Evolutionary conservation across 805 yeast species (phyloP).

Genomic region (Myxozyma monticola): DNA sequence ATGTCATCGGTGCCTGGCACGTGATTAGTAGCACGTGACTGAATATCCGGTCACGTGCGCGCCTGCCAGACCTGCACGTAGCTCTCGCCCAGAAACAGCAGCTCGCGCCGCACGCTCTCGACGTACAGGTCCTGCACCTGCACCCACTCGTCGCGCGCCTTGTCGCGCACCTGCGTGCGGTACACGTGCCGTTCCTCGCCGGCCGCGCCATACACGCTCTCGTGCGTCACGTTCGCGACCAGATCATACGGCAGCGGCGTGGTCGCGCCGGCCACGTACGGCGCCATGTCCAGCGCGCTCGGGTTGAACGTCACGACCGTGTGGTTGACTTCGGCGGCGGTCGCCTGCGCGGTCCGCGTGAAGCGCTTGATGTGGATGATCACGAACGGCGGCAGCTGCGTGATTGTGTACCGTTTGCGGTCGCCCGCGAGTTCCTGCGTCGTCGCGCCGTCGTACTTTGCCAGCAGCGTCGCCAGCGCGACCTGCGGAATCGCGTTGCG

Average conservation of each 20-base stretch:
- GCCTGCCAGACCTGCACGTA: conserved; percentile 70
- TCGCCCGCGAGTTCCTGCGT: conserved; percentile 41
- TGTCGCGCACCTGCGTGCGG: conserved; percentile 52
- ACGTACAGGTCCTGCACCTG: conserved; percentile 56
- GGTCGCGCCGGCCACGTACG: conserved; percentile 31
- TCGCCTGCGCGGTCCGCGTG: conserved; percentile 40
- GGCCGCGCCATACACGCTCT: conserved; percentile 41
- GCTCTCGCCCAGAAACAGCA: conserved; percentile 61
- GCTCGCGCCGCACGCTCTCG: conserved; percentile 52
- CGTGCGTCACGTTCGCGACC: conserved; percentile 51
- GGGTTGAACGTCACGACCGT: conserved; percentile 64
- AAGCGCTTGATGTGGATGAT: conserved; percentile 61
- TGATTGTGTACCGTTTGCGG: conserved; percentile 44
- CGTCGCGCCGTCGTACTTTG: conserved; percentile 38
- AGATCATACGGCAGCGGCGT: conserved; percentile 45
- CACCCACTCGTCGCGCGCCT: conserved; percentile 52
- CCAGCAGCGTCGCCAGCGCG: conserved; percentile 42
- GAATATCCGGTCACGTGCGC: background rate
- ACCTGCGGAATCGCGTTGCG: conserved; percentile 53
- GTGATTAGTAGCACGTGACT: background rate
- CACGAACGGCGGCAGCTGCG: conserved; percentile 53
- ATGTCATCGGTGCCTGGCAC: too few relatives aligned
- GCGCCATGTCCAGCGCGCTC: conserved; percentile 42
- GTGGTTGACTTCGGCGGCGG: conserved; percentile 53
- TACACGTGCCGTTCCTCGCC: conserved; percentile 42